Conservation (phyloP, 2,329 filamentous ascomycete genomes). For the Arachnomyces sp. region DNA sequence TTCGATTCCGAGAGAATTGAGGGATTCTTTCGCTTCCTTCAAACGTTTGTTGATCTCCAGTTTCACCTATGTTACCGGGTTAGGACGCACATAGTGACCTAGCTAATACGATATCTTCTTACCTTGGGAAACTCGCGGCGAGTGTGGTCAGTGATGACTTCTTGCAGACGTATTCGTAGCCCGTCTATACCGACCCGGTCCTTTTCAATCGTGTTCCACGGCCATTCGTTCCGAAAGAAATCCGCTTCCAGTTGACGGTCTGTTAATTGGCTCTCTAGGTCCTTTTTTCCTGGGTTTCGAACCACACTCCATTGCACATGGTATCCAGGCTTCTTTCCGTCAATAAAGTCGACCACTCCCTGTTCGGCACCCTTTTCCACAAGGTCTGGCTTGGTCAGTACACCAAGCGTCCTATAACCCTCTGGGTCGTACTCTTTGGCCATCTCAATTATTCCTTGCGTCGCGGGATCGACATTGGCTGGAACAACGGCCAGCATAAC, state of each 20-base stretch:
- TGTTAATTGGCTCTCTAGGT: slow-evolving; percentile 13
- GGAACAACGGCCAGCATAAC: slow-evolving; percentile 38
- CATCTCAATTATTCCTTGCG: slow-evolving; percentile 38
- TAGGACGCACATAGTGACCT: too few species aligned
- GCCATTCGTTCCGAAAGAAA: slow-evolving; percentile 25
- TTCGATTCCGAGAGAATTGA: slow-evolving; percentile 27
- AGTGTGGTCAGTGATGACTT: slow-evolving; percentile 35
- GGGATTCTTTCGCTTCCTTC: slow-evolving; percentile 16
- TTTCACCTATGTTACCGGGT: too few species aligned
- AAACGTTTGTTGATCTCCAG: slow-evolving; percentile 30
- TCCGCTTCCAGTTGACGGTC: slow-evolving; percentile 25
- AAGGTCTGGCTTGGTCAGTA: slow-evolving; percentile 55
- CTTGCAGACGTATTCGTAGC: slow-evolving; percentile 32
- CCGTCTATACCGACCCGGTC: slow-evolving; percentile 36
- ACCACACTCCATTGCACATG: slow-evolving; percentile 26
- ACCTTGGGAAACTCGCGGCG: slow-evolving; percentile 41
- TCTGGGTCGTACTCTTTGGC: slow-evolving; percentile 29
- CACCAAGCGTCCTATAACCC: slow-evolving; percentile 34
- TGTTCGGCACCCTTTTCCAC: slow-evolving; percentile 28
- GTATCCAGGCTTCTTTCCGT: slow-evolving; percentile 14
- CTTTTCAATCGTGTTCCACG: slow-evolving; percentile 30
- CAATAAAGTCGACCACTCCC: slow-evolving; percentile 21
- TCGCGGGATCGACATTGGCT: slow-evolving; percentile 38
- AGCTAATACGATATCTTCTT: slow-evolving; percentile 6
- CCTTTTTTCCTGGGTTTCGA: slow-evolving; percentile 24